Conservation (phyloP, 257 asterid genomes). For the Gentiana macrophylla region DNA sequence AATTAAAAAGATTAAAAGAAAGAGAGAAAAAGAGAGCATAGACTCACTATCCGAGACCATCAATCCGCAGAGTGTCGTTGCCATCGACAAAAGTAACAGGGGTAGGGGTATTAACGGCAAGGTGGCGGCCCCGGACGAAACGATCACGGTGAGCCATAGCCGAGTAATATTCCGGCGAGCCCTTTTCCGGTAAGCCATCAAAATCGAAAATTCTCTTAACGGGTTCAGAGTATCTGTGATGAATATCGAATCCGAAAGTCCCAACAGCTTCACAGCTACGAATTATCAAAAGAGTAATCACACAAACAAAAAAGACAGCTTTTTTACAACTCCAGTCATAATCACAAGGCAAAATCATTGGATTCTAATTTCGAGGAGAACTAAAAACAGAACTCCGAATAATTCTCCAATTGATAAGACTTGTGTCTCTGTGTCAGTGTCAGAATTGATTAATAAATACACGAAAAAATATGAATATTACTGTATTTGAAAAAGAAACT, state of each 20-base stretch:
- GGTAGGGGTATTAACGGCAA: slow-evolving; percentile 32
- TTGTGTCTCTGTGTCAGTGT: too few species aligned
- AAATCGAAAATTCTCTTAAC: slow-evolving; percentile 46
- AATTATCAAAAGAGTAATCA: slow-evolving; percentile 12
- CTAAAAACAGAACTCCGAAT: too few species aligned
- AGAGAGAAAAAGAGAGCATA: neutral
- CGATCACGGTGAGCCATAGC: slow-evolving; percentile 91
- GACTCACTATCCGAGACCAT: slow-evolving; percentile 73
- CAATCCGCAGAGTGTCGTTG: slow-evolving; percentile 45
- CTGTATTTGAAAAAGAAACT: too few species aligned
- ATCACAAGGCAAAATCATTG: neutral
- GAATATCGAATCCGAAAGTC: slow-evolving; percentile 61
- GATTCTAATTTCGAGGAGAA: too few species aligned
- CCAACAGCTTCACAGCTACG: slow-evolving; percentile 37
- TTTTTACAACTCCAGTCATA: neutral
- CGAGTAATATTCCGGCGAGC: slow-evolving; percentile 52
- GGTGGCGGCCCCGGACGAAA: slow-evolving; percentile 54
- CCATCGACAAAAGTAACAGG: slow-evolving; percentile 40
- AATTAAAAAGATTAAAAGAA: neutral
- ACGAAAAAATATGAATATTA: too few species aligned
- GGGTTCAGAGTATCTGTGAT: slow-evolving; percentile 73
- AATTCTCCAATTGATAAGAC: too few species aligned
- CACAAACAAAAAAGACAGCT: slow-evolving; percentile 7
- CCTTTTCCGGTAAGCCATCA: slow-evolving; percentile 76
- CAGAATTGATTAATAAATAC: too few species aligned